Base-by-base conservation (phyloP, 2,329 filamentous ascomycete genomes). In the Xylariaceae sp. region DNA sequence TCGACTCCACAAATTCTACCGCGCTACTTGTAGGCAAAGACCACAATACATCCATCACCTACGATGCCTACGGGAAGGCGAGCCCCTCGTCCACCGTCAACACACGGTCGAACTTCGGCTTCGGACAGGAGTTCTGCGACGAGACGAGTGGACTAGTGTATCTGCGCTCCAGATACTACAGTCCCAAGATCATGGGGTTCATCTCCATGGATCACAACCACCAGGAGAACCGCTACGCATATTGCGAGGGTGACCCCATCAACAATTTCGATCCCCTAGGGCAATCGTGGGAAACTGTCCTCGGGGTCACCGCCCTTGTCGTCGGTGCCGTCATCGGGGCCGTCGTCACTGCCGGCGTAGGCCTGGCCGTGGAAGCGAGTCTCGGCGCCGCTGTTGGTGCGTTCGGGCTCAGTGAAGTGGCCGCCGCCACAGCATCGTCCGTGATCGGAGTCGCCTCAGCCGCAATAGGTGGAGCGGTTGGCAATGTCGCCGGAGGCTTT, bases 191-290 rank as follows among this genome's bases (percentile, higher is more conserved):
- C n/a, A 19, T 40, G 34, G 9, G 23, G 1, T 49, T 49, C 23
- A 26, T 49, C 8, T 17, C 46, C 5, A 49, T 49, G 46, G 46
- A 49, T 16, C 24, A 14, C 3, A 9, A 39, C n/a, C n/a, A 19
- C 46, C 23, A 49, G 37, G 46, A 49, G 34, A 49, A 49, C 23
- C 29, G 46, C 23, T 49, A 49, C 34, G 34, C 46, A 3, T 49
- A 49, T 28, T 49, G 46, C 46, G 16, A 40, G 16, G 46, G 46
- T 6, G 46, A 49, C 23, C 46, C 46, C 1, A 11, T 49, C 19
- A 49, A 49, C 34, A 49, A n/a, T n/a, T n/a, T n/a, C n/a, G n/a
- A n/a, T n/a, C n/a, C n/a, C n/a, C n/a, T n/a, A n/a, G n/a, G n/a
- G n/a, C n/a, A n/a, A n/a, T n/a, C n/a, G n/a, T n/a, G n/a, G n/a